Evolutionary conservation across 2,329 filamentous ascomycete species (phyloP).

Genomic region (Thielaviopsis populi): DNA sequence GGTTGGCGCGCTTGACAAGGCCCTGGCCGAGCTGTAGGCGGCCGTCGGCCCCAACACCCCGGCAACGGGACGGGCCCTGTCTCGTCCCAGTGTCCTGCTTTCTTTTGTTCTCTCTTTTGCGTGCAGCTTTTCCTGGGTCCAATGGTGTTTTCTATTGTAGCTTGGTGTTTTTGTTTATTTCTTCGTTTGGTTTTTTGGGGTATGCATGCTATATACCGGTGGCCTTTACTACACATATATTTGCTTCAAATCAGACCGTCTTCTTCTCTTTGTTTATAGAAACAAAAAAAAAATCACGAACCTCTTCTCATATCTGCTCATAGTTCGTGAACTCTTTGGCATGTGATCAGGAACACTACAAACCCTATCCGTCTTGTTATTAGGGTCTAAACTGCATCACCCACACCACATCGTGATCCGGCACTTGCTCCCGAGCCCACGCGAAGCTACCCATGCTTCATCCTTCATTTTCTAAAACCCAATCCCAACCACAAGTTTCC

Average conservation of each 20-base stretch:
- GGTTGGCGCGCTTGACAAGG: constrained; percentile 12
- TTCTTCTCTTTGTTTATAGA: background rate
- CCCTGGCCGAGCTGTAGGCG: constrained; percentile 12
- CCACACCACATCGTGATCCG: background rate
- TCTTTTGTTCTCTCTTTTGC: background rate
- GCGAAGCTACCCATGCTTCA: background rate
- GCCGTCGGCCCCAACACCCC: no score
- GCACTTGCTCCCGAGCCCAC: background rate
- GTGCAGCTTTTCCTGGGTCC: constrained; percentile 1
- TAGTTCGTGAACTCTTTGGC: background rate
- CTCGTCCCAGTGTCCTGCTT: background rate
- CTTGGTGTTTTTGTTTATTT: background rate
- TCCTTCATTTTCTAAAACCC: no score
- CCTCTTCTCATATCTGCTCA: background rate
- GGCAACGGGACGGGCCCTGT: no score
- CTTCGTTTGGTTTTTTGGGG: background rate
- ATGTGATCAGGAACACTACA: background rate
- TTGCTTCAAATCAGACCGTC: background rate
- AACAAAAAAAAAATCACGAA: background rate
- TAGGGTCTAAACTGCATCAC: background rate
- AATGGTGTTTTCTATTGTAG: background rate
- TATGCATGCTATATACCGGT: background rate
- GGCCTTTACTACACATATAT: background rate
- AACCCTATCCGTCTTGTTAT: background rate
- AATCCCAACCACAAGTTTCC: background rate